Evolutionary conservation across 352 stramenopile species (phyloP).

Genomic region (Blastocystis sp.): DNA sequence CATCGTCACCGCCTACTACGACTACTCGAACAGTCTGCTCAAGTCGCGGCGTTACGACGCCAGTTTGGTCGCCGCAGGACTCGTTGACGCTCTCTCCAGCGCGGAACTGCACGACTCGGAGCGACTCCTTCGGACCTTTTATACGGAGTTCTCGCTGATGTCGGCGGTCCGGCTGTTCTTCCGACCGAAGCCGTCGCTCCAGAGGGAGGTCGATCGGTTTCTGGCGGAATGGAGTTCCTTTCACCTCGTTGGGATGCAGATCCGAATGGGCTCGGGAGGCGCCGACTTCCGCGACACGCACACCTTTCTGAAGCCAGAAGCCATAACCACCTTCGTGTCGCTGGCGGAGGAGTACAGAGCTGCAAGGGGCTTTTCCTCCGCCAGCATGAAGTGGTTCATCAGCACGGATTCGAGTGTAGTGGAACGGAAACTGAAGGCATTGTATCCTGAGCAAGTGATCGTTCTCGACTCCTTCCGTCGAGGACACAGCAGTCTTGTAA

Average conservation of each 20-base stretch:
- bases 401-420: slow-evolving; percentile 27
- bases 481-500: background rate
- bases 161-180: slow-evolving; percentile 28
- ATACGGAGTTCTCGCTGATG: slow-evolving; percentile 37
- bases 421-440: background rate
- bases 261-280: slow-evolving; percentile 38
- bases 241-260: slow-evolving; percentile 28
- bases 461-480: background rate
- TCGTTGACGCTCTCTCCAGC: background rate
- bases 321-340: background rate
- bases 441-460: slow-evolving; percentile 10
- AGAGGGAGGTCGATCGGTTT: background rate
- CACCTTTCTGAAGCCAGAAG: background rate
- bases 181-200: background rate
- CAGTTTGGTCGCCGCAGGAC: background rate
- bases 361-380: background rate
- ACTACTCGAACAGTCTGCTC: slow-evolving; percentile 16
- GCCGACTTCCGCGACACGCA: slow-evolving; percentile 13
- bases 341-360: background rate
- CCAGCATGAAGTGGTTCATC: background rate
- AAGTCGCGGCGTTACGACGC: background rate
- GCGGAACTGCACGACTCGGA: background rate
- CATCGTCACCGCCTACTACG: slow-evolving; percentile 41
- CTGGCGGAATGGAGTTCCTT: background rate
- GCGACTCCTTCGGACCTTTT: background rate